Base-by-base conservation (phyloP, 768 basidiomycete genomes). In the Dictyophora rubrovolvata region DNA sequence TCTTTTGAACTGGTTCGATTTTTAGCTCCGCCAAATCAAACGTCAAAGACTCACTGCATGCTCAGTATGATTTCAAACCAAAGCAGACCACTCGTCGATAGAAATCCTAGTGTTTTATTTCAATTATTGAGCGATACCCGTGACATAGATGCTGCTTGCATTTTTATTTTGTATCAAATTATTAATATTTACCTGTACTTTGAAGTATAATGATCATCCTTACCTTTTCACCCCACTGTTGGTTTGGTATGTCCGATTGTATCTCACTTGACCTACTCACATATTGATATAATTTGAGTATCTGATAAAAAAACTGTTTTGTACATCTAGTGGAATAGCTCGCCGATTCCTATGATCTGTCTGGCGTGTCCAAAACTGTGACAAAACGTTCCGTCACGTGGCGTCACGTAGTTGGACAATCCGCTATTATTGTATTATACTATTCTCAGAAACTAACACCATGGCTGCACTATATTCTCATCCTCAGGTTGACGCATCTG, bases 11-110 rank as follows among this genome's bases (percentile, higher is more conserved):
- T n/a, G 21, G 9, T 21, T 55, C 28, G 9, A 28, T 2, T 51
- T 14, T 22, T 11, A 21, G 54, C 33, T 46, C n/a, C n/a, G 33
- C 33, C 28, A 16, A 16, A 18, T 14, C 54, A n/a, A 55, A 55
- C 23, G 8, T 28, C 14, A 60, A 55, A 46, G 48, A 35, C 5
- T 34, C 33, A 35, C 54, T 60, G 18, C 54, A 55, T 48, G 54
- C 52, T 11, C 59, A 60, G 18, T 60, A 36, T 48, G 54, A 46
- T 46, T 60, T 55, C 10, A 42, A 42, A n/a, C 42, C 42, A 12
- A 42, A 42, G n/a, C 42, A 42, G 10, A 42, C 12, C 42, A 4
- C 42, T 12, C 42, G 42, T 42, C 42, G 42, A 14, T n/a, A 12
- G 18, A 52, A 60, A n/a, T 16, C 36, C 17, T 48, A 59, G 52